Evolutionary conservation across 2,329 filamentous ascomycete genomes (phyloP).

Genomic region (Ophiostoma sp.): DNA sequence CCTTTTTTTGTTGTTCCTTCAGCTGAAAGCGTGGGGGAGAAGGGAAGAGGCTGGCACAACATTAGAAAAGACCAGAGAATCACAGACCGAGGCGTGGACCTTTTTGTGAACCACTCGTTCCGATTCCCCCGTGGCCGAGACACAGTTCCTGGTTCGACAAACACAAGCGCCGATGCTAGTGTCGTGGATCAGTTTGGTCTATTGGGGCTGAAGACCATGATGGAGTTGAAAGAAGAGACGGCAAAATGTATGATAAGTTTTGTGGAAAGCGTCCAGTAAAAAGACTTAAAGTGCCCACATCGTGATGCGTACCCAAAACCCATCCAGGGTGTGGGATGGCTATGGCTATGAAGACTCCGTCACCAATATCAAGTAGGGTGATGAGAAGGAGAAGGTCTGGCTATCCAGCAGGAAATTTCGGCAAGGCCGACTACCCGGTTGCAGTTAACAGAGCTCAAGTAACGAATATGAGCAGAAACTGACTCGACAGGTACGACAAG

Average conservation of each 20-base stretch:
- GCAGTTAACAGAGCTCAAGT: not conserved
- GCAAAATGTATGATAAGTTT: not conserved
- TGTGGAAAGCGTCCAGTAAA: slow-evolving; percentile 1
- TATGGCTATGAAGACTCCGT: too few species aligned
- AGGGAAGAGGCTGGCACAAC: not conserved
- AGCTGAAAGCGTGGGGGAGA: not conserved
- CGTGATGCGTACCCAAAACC: not conserved
- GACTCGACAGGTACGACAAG: too few species aligned
- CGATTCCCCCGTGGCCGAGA: slow-evolving; percentile 15
- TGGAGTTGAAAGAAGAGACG: not conserved
- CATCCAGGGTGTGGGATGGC: not conserved
- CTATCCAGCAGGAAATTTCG: not conserved
- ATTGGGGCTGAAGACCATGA: not conserved
- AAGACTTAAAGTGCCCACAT: not conserved
- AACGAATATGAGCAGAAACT: not conserved
- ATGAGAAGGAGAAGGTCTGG: not conserved
- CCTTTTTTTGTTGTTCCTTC: not conserved
- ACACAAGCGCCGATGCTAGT: slow-evolving; percentile 8
- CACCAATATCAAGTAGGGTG: not conserved
- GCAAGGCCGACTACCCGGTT: not conserved
- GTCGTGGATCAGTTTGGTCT: not conserved
- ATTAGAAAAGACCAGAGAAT: not conserved
- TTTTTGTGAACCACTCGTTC: not conserved
- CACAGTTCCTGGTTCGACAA: slow-evolving; percentile 15
- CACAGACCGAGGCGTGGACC: not conserved